Evolutionary conservation across 768 basidiomycete genomes (phyloP), one percentile per base, ranked within the genome.

Genomic region (Trametes gibbosa): DNA sequence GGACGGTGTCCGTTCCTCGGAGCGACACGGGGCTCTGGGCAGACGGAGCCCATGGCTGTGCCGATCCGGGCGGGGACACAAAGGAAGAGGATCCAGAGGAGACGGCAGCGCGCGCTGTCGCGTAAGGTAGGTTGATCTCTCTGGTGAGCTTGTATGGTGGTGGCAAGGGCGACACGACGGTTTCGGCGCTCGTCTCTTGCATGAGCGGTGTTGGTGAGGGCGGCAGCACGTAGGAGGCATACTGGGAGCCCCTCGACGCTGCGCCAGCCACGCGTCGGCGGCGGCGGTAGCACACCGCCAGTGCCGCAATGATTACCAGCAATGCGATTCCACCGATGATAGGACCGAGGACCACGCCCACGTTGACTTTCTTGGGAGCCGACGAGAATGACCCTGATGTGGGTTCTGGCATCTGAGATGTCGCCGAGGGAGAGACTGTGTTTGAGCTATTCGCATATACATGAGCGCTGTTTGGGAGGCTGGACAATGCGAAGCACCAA

Each of bases 291-390:
- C 51, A 59, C 24, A 32, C 21, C 5, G 37, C 17, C 2, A 53
- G 24, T 17, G 39, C 53, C 1, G 13, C 58, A 21, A 59, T 14
- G 25, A 54, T 25, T 16, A 21, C 39, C n/a, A 68, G 41, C n/a
- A 56, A 24, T 35, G 43, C 50, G 7, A 64, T 49, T 3, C n/a
- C 67, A 27, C 58, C 69, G 23, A 62, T 29, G 21, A 65, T 48
- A 2, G 50, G 39, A 4, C 69, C 65, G 14, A 49, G 62, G 48
- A 69, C 67, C n/a, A 49, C 61, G 19, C 59, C 67, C 13, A 50
- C 47, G 34, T 66, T 62, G 17, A 58, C 58, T 45, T 42, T 47
- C 32, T 51, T 53, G 21, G 21, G 43, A 1, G 23, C 21, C 21
- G 43, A 12, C 43, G 3, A 21, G 21, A 13, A 6, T 24, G 43